A percentile compares a stretch with the other conserved stretches of the same genome.
Evolutionary conservation across 2,329 filamentous ascomycete species (phyloP).

Genomic region (Coniochaeta pulveracea): DNA sequence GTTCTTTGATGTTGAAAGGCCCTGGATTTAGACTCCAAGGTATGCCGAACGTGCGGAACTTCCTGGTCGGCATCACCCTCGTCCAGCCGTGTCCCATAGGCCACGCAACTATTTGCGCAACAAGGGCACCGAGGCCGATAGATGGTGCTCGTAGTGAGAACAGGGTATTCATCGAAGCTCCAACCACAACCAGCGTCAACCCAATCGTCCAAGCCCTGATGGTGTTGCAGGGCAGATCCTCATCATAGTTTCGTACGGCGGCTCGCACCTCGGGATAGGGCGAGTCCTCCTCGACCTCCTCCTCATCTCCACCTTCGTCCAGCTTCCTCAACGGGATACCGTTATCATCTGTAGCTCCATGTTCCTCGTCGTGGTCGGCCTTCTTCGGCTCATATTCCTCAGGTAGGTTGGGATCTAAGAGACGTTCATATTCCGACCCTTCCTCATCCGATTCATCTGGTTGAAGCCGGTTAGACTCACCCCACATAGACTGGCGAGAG

Average conservation of each 20-base stretch:
- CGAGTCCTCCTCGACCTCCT: constrained; percentile 41
- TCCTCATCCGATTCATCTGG: constrained; percentile 30
- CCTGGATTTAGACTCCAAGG: constrained; percentile 52
- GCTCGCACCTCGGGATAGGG: constrained; percentile 57
- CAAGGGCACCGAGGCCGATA: constrained; percentile 47
- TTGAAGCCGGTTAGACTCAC: constrained; percentile 23
- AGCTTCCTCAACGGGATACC: constrained; percentile 10
- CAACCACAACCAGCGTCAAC: constrained; percentile 40
- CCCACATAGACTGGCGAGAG: constrained; percentile 27
- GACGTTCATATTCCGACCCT: constrained; percentile 40
- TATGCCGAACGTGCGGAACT: constrained; percentile 39
- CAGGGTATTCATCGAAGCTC: constrained; percentile 51
- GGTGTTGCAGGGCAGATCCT: constrained; percentile 55
- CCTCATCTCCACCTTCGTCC: constrained; percentile 17
- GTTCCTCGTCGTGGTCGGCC: constrained; percentile 9
- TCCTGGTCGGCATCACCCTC: constrained; percentile 35
- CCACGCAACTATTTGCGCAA: constrained; percentile 54
- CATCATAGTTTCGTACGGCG: constrained; percentile 53
- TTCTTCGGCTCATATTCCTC: constrained; percentile 28
- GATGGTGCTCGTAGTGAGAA: constrained; percentile 51
- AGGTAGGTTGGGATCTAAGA: constrained; percentile 41
- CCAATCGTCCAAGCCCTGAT: constrained; percentile 55
- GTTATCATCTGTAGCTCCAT: constrained; percentile 10
- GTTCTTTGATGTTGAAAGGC: constrained; percentile 61
- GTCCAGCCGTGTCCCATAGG: constrained; percentile 53